Evolutionary conservation across 495 filamentous ascomycete genomes (phyloP).

Genomic region (Ascodesmis nigricans): DNA sequence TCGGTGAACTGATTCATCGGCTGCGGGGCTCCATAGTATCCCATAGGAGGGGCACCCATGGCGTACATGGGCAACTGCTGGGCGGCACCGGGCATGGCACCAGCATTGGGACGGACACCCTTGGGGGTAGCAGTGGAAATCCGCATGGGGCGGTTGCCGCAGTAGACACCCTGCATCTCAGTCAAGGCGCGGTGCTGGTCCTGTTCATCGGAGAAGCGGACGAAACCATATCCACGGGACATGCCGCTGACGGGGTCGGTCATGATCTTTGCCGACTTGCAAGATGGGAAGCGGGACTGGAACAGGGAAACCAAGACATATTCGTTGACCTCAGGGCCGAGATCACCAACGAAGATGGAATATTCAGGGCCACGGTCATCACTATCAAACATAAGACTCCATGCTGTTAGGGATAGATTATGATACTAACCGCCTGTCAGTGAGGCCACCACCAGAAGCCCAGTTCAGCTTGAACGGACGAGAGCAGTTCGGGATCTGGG

Average conservation of each 20-base stretch:
- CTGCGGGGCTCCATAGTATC: slow-evolving; percentile 64
- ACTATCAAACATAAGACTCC: slow-evolving; percentile 25
- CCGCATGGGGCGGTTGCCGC: slow-evolving; percentile 95
- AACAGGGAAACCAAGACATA: slow-evolving; percentile 93
- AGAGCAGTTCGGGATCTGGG: slow-evolving; percentile 76
- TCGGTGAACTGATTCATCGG: slow-evolving; percentile 99
- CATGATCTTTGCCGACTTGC: slow-evolving; percentile 99
- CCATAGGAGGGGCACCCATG: slow-evolving; percentile 60
- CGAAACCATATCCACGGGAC: slow-evolving; percentile 94
- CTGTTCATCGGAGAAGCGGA: slow-evolving; percentile 79
- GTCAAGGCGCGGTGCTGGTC: slow-evolving; percentile 88
- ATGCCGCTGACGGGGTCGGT: slow-evolving; percentile 94
- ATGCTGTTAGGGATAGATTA: slow-evolving; percentile 6
- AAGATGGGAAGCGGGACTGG: slow-evolving; percentile 83
- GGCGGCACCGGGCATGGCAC: slow-evolving; percentile 31
- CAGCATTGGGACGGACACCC: slow-evolving; percentile 48
- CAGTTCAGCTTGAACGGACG: slow-evolving; percentile 98
- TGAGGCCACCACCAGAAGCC: slow-evolving; percentile 88
- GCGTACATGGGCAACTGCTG: slow-evolving; percentile 32
- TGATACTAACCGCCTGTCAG: slow-evolving; percentile 58
- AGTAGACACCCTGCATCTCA: slow-evolving; percentile 99
- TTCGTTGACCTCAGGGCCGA: slow-evolving; percentile 97
- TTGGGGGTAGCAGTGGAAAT: slow-evolving; percentile 96
- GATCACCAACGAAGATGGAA: slow-evolving; percentile 93
- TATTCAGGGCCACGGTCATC: slow-evolving; percentile 93